Evolutionary conservation across 768 basidiomycete genomes (phyloP).

Genomic region (Termitomyces sp.): DNA sequence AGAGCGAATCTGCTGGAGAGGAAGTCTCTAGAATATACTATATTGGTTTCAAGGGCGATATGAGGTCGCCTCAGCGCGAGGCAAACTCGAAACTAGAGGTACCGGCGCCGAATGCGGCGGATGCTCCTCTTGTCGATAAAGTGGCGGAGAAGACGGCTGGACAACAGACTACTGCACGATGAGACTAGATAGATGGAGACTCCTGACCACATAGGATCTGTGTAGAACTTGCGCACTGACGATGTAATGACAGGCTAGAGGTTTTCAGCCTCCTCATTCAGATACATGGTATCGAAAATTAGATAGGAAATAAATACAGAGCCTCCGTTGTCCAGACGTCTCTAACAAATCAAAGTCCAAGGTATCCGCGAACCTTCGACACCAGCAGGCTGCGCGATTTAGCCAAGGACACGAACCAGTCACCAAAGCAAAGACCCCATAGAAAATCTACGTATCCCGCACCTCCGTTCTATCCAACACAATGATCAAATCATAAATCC

Average conservation of each 20-base stretch:
- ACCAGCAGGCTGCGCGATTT: conserved; percentile 37
- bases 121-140: conserved; percentile 63
- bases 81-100: conserved; percentile 65
- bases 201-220: no score
- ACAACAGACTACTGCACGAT: conserved; percentile 63
- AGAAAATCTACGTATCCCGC: conserved; percentile 39
- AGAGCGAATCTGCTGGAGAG: conserved; percentile 69
- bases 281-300: neutral
- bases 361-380: conserved; percentile 10
- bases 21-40: conserved; percentile 71
- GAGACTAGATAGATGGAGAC: neutral
- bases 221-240: no score
- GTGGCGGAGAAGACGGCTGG: conserved; percentile 54
- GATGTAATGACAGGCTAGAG: neutral
- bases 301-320: neutral
- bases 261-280: no score
- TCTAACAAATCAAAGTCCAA: conserved; percentile 5
- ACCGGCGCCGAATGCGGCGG: conserved; percentile 77
- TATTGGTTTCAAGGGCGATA: conserved; percentile 81
- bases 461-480: conserved; percentile 34
- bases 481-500: neutral
- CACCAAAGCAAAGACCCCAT: conserved; percentile 44
- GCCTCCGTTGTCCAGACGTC: neutral
- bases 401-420: conserved; percentile 35
- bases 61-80: conserved; percentile 50